These are phyloP conservation scores for Trichoderma gracile DNA, from an alignment of 2,329 filamentous ascomycete genomes.

Conservation along the genomic window DNA sequence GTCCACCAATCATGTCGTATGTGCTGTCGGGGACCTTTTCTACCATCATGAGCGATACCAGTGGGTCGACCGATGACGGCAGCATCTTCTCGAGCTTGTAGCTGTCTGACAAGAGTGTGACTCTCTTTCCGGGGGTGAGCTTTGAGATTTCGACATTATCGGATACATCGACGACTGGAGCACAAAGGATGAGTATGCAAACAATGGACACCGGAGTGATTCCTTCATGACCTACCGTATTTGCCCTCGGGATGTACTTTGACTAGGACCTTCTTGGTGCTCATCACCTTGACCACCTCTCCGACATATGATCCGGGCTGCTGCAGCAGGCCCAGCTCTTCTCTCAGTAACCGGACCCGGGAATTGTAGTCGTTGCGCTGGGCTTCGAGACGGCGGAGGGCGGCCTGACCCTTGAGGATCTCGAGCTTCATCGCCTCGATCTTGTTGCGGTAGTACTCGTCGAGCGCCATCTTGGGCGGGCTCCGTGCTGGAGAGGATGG, in stretches of 20 bases:
- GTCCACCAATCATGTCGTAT: constrained; percentile 99
- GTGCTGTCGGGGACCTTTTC: constrained; percentile 99
- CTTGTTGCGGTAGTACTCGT: constrained; percentile 99
- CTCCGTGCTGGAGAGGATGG: constrained; percentile 23
- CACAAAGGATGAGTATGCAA: background rate
- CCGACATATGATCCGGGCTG: constrained; percentile 98
- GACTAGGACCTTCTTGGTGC: constrained; percentile 97
- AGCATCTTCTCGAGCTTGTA: constrained; percentile 99
- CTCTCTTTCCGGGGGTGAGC: constrained; percentile 95
- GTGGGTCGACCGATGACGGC: constrained; percentile 94
- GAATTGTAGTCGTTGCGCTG: constrained; percentile 99
- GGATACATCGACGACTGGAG: constrained; percentile 88
- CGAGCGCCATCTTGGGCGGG: constrained; percentile 81
- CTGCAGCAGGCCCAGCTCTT: constrained; percentile 93
- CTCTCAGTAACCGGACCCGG: constrained; percentile 86
- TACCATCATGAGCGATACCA: constrained; percentile 99
- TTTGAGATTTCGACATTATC: constrained; percentile 94
- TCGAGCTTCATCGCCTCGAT: constrained; percentile 99
- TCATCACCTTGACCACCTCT: constrained; percentile 99
- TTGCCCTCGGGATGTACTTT: constrained; percentile 99
- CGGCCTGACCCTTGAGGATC: constrained; percentile 97
- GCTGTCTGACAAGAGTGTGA: constrained; percentile 92
- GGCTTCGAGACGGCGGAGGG: constrained; percentile 90
- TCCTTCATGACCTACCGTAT: constrained; percentile 71
- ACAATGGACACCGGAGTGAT: background rate